Evolutionary conservation across 352 stramenopile species (phyloP).

Genomic region (Phytophthora sp.): DNA sequence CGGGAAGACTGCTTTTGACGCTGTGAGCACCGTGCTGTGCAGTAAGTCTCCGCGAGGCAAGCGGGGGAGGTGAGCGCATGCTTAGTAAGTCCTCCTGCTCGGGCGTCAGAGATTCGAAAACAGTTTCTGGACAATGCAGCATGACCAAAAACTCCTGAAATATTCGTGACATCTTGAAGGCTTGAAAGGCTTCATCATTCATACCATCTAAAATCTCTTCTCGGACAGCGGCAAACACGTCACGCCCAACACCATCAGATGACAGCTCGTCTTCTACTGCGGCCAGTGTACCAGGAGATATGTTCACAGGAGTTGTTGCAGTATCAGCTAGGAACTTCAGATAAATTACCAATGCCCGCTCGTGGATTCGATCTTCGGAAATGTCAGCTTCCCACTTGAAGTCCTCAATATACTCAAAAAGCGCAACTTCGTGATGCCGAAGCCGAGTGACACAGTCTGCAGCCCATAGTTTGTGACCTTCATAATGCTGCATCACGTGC

Average conservation of each 20-base stretch:
- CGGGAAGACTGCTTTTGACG: background rate
- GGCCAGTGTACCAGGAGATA: constrained; percentile 34
- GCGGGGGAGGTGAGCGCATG: constrained; percentile 34
- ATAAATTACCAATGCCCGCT: constrained; percentile 65
- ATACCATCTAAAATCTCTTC: constrained; percentile 58
- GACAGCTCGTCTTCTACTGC: constrained; percentile 53
- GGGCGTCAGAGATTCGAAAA: constrained; percentile 49
- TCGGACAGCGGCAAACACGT: constrained; percentile 50
- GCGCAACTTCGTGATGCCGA: constrained; percentile 50
- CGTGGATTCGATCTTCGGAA: constrained; percentile 54
- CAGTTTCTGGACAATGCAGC: constrained; percentile 50
- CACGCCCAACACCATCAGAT: constrained; percentile 39
- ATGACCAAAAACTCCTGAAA: constrained; percentile 57
- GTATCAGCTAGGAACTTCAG: constrained; percentile 56
- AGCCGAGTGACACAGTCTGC: constrained; percentile 56
- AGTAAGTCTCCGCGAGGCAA: constrained; percentile 20
- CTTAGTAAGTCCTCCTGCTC: constrained; percentile 40
- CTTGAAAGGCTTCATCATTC: constrained; percentile 53
- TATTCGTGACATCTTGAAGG: constrained; percentile 48
- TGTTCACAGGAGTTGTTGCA: constrained; percentile 35
- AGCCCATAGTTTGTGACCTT: constrained; percentile 60
- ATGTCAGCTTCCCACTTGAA: constrained; percentile 65
- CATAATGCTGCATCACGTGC: constrained; percentile 78
- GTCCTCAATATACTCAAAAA: constrained; percentile 76
- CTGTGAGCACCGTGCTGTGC: constrained; percentile 13